phyloP scores from a whole-genome alignment of 2,329 filamentous ascomycete genomes.

The Dactylellina sp. region DNA sequence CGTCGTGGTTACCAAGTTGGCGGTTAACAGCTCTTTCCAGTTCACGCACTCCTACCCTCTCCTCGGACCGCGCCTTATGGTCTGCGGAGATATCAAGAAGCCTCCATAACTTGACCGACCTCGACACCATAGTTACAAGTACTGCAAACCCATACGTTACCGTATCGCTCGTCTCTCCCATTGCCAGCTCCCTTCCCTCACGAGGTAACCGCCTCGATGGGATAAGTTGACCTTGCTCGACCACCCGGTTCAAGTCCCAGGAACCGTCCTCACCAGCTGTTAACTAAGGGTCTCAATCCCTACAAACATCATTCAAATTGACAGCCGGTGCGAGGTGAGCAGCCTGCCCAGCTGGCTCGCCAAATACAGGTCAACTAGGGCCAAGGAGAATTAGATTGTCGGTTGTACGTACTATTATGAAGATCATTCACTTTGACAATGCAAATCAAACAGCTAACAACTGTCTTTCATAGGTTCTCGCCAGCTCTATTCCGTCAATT shows the following conservation, averaged over 20 bases:
- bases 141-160: background rate
- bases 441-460: background rate
- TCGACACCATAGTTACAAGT: conserved; percentile 14
- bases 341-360: conserved; percentile 57
- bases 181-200: conserved; percentile 19
- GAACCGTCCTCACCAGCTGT: conserved; percentile 29
- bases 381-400: conserved; percentile 19
- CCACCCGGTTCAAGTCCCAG: conserved; percentile 39
- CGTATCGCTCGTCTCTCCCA: conserved; percentile 5
- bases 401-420: conserved; percentile 25
- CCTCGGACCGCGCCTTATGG: conserved; percentile 56
- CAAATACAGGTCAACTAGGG: conserved; percentile 44
- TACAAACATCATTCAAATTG: conserved; percentile 47
- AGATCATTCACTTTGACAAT: background rate
- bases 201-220: conserved; percentile 53
- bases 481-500: conserved; percentile 18
- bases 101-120: conserved; percentile 51
- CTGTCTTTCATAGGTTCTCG: conserved; percentile 8
- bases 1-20: conserved; percentile 57
- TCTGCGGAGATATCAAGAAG: conserved; percentile 56
- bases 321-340: conserved; percentile 55
- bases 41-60: conserved; percentile 56
- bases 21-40: conserved; percentile 51
- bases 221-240: conserved; percentile 44
- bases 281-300: conserved; percentile 42